phyloP scores from a whole-genome alignment of 2,329 filamentous ascomycete genomes.

The Apiospora sp. region DNA sequence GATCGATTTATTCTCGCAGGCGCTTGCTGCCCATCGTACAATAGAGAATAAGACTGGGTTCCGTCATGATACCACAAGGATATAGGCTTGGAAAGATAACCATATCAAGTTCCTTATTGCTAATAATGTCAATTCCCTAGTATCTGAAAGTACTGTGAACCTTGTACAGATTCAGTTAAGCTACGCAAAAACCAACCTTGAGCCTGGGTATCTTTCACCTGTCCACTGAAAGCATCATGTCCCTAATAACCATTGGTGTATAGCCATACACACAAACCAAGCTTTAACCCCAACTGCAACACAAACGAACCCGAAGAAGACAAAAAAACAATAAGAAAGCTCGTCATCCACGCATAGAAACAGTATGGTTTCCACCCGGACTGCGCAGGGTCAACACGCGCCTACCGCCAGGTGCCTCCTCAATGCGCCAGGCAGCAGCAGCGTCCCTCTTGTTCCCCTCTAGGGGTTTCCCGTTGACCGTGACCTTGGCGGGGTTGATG shows the following conservation, averaged over 20 bases:
- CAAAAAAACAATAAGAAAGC: background rate
- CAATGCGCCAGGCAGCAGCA: background rate
- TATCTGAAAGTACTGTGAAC: background rate
- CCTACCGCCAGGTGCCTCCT: conserved; percentile 7
- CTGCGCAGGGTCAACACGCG: background rate
- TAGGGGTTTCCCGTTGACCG: background rate
- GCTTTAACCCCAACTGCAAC: background rate
- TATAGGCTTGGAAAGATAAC: background rate
- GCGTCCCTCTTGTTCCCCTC: background rate
- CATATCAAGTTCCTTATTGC: background rate
- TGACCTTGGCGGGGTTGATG: conserved; percentile 3
- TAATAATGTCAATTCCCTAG: background rate
- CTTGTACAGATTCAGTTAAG: background rate
- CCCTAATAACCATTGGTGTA: background rate
- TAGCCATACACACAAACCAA: background rate
- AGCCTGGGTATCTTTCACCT: conserved; percentile 13
- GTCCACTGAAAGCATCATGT: background rate
- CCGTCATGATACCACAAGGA: background rate
- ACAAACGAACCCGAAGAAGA: background rate
- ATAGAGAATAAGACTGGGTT: background rate
- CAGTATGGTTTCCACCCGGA: background rate
- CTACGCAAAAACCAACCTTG: background rate
- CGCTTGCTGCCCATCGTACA: too few relatives aligned
- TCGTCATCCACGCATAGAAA: conserved; percentile 2
- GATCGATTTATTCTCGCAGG: too few relatives aligned